Evolutionary conservation across 805 yeast genomes (phyloP), one percentile per base, ranked within the genome.

Genomic region (Pichia rugopelliculosa): DNA sequence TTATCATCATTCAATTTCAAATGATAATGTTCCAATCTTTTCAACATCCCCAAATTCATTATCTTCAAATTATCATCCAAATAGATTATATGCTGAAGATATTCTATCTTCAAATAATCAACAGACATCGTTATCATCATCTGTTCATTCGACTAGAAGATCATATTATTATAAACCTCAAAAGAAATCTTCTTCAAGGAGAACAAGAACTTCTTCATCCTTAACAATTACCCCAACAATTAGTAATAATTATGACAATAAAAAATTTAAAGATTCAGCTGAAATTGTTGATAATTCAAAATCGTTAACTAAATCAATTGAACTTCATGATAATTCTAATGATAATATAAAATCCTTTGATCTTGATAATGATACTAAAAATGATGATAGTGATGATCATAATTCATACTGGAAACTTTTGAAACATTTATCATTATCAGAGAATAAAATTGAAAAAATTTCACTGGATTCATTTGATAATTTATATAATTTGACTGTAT

Each of bases 391-490:
- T 13, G 24, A 21, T 22, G 44, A 45, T 36, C 6, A 34, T 22
- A 25, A 36, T 17, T 40, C 40, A 7, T 56, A 54, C 18, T 73
- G 77, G 77, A 59, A 52, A 47, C 59, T 59, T 10, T 55, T 73
- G 27, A 67, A 65, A 27, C 73, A 72, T 52, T 53, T 73, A 8
- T 69, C 75, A 2, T 58, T 73, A 11, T 55, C 71, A 6, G 75
- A 72, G 39, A 68, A 68, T 45, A 64, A 62, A 38, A 65, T 73
- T n/a, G 50, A 60, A 1, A 53, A 51, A 18, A 59, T 73, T 10
- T 56, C 58, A 44, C 57, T 54, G 27, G 53, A 54, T 47, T 58
- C 62, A 36, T 68, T 68, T 49, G 65, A 58, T 41, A 59, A 52
- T 37, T 55, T 64, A 20, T 59, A 54, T 18, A 62, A 65, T 40